Percentiles rank a stretch among this genome's conserved stretches.
Conservation (phyloP, 148 eudicot species). For the Talinum fruticosum region DNA sequence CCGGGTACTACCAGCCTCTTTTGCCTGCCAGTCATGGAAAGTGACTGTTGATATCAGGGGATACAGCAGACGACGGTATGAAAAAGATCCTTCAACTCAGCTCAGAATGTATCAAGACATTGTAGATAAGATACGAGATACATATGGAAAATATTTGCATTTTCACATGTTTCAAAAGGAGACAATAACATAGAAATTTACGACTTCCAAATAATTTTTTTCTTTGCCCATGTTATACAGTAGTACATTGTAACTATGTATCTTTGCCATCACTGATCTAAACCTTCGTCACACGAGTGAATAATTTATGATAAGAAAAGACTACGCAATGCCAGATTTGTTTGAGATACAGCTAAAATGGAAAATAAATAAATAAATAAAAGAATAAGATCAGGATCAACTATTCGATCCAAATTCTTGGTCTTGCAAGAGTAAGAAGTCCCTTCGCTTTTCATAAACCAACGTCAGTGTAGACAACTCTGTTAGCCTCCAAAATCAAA, state of each 20-base stretch:
- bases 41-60: background rate
- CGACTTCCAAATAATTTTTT: background rate
- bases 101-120: background rate
- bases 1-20: conserved; percentile 97
- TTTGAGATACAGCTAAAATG: no score
- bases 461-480: no score
- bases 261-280: background rate
- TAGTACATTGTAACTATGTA: no score
- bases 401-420: no score
- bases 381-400: no score
- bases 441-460: no score
- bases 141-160: background rate
- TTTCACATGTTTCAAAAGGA: background rate
- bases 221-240: background rate
- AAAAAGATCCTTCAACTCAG: background rate
- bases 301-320: background rate
- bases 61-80: background rate
- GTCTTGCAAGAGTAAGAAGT: no score
- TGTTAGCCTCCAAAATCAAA: no score
- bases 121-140: background rate
- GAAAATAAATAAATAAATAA: no score
- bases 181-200: background rate
- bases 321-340: background rate
- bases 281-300: background rate
- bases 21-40: conserved; percentile 56